These are phyloP conservation scores for Podospora anserina DNA, from an alignment of 495 filamentous ascomycete species.

Conservation along the genomic window DNA sequence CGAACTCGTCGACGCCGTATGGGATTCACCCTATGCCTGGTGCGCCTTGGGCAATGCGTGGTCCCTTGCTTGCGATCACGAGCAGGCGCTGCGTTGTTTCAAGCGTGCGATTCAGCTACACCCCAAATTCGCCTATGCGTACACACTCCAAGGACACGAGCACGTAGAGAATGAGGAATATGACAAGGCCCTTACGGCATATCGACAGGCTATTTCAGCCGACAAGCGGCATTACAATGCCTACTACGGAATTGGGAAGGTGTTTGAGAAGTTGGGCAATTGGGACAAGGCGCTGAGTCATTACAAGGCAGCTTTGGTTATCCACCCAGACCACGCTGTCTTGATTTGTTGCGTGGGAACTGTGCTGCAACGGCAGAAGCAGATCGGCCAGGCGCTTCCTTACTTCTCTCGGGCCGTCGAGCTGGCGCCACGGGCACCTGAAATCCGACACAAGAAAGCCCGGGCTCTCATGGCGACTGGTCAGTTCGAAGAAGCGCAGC, in stretches of 20 bases:
- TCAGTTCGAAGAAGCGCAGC: conserved; percentile 63
- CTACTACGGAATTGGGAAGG: conserved; percentile 90
- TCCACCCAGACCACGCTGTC: conserved; percentile 90
- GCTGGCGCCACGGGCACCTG: conserved; percentile 73
- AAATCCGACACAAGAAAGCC: conserved; percentile 90
- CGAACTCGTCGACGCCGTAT: conserved; percentile 78
- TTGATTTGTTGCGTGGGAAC: conserved; percentile 87
- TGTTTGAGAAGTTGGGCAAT: conserved; percentile 92
- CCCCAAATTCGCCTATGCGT: conserved; percentile 89
- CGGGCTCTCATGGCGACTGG: conserved; percentile 76
- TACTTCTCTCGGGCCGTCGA: conserved; percentile 78
- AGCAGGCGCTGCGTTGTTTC: conserved; percentile 92
- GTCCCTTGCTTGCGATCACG: conserved; percentile 90
- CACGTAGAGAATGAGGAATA: conserved; percentile 96
- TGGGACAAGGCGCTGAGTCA: conserved; percentile 86
- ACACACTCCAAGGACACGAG: conserved; percentile 93
- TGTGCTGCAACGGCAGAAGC: conserved; percentile 81
- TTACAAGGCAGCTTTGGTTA: conserved; percentile 77
- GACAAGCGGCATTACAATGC: conserved; percentile 93
- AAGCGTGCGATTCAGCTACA: conserved; percentile 88
- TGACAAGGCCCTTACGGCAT: conserved; percentile 84
- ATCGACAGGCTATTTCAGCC: conserved; percentile 75
- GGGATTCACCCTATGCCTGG: conserved; percentile 90
- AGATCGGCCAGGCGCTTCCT: conserved; percentile 68
- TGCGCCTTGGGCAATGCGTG: conserved; percentile 93